These are phyloP conservation scores for Spiraea crenata DNA, from an alignment of 331 rosid species.

Conservation along the genomic window DNA sequence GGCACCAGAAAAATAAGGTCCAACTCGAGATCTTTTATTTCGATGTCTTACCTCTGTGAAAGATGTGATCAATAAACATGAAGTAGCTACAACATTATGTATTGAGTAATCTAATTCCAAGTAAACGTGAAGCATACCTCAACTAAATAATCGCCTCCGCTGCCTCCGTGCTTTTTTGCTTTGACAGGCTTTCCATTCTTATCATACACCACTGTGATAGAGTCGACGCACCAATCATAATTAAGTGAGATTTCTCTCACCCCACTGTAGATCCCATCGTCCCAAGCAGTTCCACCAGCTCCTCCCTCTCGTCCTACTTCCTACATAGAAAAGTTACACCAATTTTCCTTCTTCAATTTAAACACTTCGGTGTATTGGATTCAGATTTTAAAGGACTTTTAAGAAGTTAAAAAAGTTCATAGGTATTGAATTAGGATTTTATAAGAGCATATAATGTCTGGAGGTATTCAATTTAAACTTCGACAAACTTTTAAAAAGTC, in stretches of 20 bases:
- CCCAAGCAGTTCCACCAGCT: slow-evolving; percentile 65
- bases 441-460: too few relatives aligned
- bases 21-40: too few relatives aligned
- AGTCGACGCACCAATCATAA: slow-evolving; percentile 55
- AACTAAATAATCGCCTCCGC: slow-evolving; percentile 43
- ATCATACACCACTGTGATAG: slow-evolving; percentile 52
- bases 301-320: slow-evolving; percentile 73
- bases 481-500: too few relatives aligned
- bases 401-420: too few relatives aligned
- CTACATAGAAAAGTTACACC: neutral
- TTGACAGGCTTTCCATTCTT: slow-evolving; percentile 47
- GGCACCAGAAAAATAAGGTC: neutral
- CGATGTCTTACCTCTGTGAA: too few relatives aligned
- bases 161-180: slow-evolving; percentile 56
- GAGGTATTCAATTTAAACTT: too few relatives aligned
- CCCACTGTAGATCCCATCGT: slow-evolving; percentile 57
- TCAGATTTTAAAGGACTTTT: too few relatives aligned
- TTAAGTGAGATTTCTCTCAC: slow-evolving; percentile 50
- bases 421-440: too few relatives aligned
- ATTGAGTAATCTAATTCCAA: too few relatives aligned
- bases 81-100: too few relatives aligned
- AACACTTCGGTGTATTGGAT: neutral
- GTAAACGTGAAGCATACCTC: slow-evolving; percentile 28
- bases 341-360: neutral
- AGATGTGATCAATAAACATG: too few relatives aligned